phyloP scores from a whole-genome alignment of 2,329 filamentous ascomycete genomes.

The Colletotrichum tofieldiae region DNA sequence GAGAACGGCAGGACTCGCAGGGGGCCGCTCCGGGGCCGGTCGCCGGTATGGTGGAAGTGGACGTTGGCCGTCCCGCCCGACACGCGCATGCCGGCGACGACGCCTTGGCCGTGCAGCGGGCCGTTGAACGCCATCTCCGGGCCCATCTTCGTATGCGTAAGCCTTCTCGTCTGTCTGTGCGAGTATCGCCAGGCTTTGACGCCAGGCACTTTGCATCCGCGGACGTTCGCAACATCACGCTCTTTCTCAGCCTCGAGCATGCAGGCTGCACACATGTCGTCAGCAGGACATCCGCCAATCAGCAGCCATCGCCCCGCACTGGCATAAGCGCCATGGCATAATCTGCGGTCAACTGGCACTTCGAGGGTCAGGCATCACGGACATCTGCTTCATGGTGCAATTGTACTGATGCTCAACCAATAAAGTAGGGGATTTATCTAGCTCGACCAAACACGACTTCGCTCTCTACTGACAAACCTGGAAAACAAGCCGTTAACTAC shows the following conservation, averaged over 20 bases:
- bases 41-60: not conserved
- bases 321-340: not conserved
- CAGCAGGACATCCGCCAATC: not conserved
- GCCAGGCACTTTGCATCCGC: not conserved
- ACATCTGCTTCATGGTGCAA: not conserved
- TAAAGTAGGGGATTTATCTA: too few relatives aligned
- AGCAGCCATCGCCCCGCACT: not conserved
- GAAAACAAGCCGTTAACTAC: not conserved
- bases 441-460: too few relatives aligned
- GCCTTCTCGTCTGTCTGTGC: not conserved
- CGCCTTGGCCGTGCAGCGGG: not conserved
- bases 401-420: too few relatives aligned
- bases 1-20: not conserved
- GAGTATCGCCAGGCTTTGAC: not conserved
- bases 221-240: not conserved
- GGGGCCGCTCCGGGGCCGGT: not conserved
- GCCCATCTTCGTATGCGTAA: not conserved
- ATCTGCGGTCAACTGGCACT: not conserved
- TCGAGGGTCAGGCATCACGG: not conserved
- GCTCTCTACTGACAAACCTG: too few relatives aligned
- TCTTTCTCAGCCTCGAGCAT: not conserved
- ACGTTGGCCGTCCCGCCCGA: not conserved
- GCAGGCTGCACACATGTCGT: not conserved
- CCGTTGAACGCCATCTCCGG: not conserved
- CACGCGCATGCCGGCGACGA: conserved; percentile 8